These are phyloP conservation scores for Fusarium armeniacum DNA, from an alignment of 2,329 filamentous ascomycete genomes.

Conservation along the genomic window DNA sequence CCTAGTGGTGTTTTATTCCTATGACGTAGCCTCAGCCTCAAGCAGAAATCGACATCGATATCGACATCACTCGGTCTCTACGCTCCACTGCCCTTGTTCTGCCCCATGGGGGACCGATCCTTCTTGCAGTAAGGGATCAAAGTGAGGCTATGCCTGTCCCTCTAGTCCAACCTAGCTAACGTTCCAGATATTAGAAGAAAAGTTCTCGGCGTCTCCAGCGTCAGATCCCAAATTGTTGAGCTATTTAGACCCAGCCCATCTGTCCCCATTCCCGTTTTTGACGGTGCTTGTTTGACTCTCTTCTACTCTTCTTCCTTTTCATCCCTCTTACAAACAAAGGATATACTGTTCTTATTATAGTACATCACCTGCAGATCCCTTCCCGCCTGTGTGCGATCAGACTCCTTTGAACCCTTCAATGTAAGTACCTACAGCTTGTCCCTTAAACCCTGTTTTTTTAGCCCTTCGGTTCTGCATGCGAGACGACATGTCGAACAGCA, in stretches of 20 bases:
- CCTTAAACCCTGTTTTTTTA: constrained; percentile 4
- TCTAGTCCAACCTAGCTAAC: background rate
- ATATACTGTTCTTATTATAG: background rate
- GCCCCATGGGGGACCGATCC: constrained; percentile 32
- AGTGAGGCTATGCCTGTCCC: constrained; percentile 10
- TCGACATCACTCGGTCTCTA: background rate
- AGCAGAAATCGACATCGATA: background rate
- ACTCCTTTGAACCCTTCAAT: background rate
- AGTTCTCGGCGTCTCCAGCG: constrained; percentile 5
- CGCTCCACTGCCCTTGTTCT: constrained; percentile 30
- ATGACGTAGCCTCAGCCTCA: constrained; percentile 16
- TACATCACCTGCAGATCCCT: background rate
- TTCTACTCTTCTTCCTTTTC: background rate
- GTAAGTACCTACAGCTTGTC: background rate
- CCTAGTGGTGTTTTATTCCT: background rate
- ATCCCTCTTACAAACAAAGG: background rate
- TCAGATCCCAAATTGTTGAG: background rate
- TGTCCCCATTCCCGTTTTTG: constrained; percentile 6
- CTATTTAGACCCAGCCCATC: background rate
- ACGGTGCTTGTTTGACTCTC: constrained; percentile 4
- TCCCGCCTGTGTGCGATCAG: background rate
- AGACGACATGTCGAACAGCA: constrained; percentile 1
- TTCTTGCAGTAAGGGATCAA: constrained; percentile 2
- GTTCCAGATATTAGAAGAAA: constrained; percentile 1
- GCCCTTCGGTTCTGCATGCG: constrained; percentile 4